Percentiles rank a stretch among this genome's conserved stretches.
These are phyloP conservation scores for Aspergillus phoenicis DNA, from an alignment of 2,329 filamentous ascomycete genomes.

Conservation along the genomic window DNA sequence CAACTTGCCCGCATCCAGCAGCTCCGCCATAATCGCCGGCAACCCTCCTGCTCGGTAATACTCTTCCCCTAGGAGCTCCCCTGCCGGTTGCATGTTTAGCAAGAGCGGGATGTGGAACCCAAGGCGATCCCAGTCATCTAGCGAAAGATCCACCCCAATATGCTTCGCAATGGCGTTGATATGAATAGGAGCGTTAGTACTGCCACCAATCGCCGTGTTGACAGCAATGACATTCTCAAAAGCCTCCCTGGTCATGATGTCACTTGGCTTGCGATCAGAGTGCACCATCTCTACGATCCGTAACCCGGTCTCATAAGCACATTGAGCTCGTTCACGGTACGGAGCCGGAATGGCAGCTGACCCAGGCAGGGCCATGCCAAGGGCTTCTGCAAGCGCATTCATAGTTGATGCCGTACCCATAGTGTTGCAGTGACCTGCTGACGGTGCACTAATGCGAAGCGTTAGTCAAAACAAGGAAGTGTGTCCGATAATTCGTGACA, in stretches of 20 bases:
- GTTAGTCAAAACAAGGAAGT: not conserved
- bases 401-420: constrained; percentile 59
- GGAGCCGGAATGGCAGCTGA: constrained; percentile 56
- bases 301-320: constrained; percentile 52
- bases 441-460: constrained; percentile 43
- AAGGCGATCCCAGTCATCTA: constrained; percentile 58
- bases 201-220: constrained; percentile 60
- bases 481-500: constrained; percentile 9
- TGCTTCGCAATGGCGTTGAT: constrained; percentile 59
- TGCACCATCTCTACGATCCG: constrained; percentile 56
- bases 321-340: constrained; percentile 53
- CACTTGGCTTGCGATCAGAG: constrained; percentile 53
- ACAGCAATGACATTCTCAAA: constrained; percentile 61
- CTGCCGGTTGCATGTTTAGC: constrained; percentile 59
- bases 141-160: constrained; percentile 52
- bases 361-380: constrained; percentile 57
- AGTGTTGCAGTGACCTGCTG: constrained; percentile 55
- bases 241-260: constrained; percentile 58
- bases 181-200: constrained; percentile 61
- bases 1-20: constrained; percentile 53
- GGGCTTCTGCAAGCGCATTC: constrained; percentile 56
- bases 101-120: constrained; percentile 56
- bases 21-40: constrained; percentile 57
- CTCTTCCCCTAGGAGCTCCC: constrained; percentile 57
- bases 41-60: constrained; percentile 58